These are phyloP conservation scores for Boletellus deceptivus DNA, from an alignment of 1,284 basidiomycete genomes.

Conservation along the genomic window DNA sequence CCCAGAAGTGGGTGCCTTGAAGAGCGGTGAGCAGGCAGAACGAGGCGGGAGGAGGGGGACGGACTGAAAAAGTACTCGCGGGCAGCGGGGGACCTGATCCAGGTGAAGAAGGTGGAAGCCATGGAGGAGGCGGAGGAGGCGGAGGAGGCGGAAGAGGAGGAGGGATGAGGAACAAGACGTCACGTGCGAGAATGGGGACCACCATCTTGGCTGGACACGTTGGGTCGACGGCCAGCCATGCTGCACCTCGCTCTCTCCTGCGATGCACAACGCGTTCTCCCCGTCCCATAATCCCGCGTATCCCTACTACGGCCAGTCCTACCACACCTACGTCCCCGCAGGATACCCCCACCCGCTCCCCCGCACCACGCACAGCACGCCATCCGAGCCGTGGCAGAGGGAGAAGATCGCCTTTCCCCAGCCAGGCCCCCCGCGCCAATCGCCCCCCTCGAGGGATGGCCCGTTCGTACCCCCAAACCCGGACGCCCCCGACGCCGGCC, in stretches of 20 bases:
- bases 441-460: slow-evolving; percentile 16
- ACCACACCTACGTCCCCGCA: slow-evolving; percentile 35
- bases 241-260: slow-evolving; percentile 7
- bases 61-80: slow-evolving; percentile 92
- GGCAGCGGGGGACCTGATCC: slow-evolving; percentile 86
- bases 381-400: slow-evolving; percentile 27
- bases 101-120: slow-evolving; percentile 80
- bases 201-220: not conserved
- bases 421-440: slow-evolving; percentile 12
- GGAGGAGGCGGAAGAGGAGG: slow-evolving; percentile 3
- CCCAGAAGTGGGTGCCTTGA: slow-evolving; percentile 94
- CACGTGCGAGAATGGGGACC: not conserved
- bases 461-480: slow-evolving; percentile 29
- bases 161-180: not conserved
- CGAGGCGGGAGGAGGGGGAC: slow-evolving; percentile 31
- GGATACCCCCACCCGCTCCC: slow-evolving; percentile 24
- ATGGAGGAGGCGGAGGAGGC: slow-evolving; percentile 38
- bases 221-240: slow-evolving; percentile 17
- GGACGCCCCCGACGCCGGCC: slow-evolving; percentile 19
- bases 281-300: slow-evolving; percentile 25
- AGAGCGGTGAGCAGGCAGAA: slow-evolving; percentile 10
- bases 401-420: slow-evolving; percentile 25
- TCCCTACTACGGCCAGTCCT: slow-evolving; percentile 37
- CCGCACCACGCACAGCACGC: slow-evolving; percentile 19
- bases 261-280: slow-evolving; percentile 25